A percentile compares a stretch with the other conserved stretches of the same genome.
These are phyloP conservation scores for Acorus calamus DNA, from an alignment of 106 monocot species.

Conservation along the genomic window DNA sequence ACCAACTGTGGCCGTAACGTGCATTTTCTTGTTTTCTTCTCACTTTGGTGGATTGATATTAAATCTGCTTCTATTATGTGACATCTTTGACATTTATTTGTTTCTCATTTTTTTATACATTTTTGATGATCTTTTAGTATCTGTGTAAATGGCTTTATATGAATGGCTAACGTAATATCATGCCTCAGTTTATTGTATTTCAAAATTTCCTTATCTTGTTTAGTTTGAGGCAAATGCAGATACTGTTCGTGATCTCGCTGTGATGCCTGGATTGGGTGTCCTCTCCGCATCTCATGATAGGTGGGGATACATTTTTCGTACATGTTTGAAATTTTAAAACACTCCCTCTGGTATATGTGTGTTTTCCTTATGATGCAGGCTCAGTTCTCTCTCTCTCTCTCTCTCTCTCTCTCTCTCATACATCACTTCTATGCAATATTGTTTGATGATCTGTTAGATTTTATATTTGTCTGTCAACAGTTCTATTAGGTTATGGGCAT, in stretches of 20 bases:
- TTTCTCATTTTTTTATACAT: too few relatives aligned
- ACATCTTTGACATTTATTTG: too few relatives aligned
- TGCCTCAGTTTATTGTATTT: neutral
- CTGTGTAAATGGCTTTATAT: too few relatives aligned
- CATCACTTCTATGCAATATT: too few relatives aligned
- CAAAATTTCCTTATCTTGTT: constrained; percentile 4
- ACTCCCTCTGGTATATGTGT: neutral
- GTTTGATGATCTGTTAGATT: neutral
- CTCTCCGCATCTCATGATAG: constrained; percentile 98
- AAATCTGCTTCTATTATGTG: too few relatives aligned
- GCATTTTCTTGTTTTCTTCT: too few relatives aligned
- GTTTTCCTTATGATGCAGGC: neutral
- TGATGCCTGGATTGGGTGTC: constrained; percentile 81
- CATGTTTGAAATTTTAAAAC: neutral
- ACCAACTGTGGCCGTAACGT: too few relatives aligned
- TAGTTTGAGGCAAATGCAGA: constrained; percentile 26
- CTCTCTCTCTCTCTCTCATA: neutral
- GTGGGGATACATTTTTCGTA: constrained; percentile 21
- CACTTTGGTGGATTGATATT: too few relatives aligned
- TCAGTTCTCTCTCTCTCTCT: neutral
- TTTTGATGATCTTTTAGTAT: too few relatives aligned
- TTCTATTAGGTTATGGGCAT: constrained; percentile 81
- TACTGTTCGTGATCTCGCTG: constrained; percentile 77
- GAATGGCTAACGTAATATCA: too few relatives aligned
- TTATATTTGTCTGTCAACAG: constrained; percentile 25